Evolutionary conservation across 768 basidiomycete genomes (phyloP).

Genomic region (Lanmaoa pseudosensibilis): DNA sequence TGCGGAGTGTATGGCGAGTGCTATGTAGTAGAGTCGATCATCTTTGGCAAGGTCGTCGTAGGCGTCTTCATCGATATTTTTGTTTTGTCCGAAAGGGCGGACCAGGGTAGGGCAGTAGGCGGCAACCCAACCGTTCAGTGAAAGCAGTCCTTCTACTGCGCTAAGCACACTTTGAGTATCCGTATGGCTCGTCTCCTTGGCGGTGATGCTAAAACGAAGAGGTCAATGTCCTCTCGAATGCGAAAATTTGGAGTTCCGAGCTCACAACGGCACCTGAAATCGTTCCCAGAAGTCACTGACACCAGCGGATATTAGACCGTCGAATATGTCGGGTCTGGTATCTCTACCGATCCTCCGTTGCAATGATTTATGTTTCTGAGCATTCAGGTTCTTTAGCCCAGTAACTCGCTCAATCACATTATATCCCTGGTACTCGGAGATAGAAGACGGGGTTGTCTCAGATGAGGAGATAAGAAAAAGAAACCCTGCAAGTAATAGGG

Average conservation of each 20-base stretch:
- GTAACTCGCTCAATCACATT: slow-evolving; percentile 67
- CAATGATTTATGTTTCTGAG: slow-evolving; percentile 83
- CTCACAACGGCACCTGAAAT: slow-evolving; percentile 90
- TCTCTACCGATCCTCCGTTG: slow-evolving; percentile 90
- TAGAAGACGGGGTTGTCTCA: slow-evolving; percentile 13
- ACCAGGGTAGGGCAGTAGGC: slow-evolving; percentile 90
- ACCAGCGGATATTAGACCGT: slow-evolving; percentile 72
- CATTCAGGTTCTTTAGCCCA: slow-evolving; percentile 73
- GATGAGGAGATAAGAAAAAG: slow-evolving; percentile 25
- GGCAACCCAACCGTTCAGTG: slow-evolving; percentile 97
- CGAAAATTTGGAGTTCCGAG: slow-evolving; percentile 6
- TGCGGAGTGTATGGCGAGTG: slow-evolving; percentile 94
- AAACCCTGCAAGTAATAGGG: slow-evolving; percentile 22
- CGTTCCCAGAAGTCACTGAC: slow-evolving; percentile 87
- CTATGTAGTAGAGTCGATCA: slow-evolving; percentile 89
- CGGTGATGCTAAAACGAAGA: slow-evolving; percentile 60
- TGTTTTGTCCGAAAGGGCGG: slow-evolving; percentile 94
- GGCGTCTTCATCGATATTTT: slow-evolving; percentile 62
- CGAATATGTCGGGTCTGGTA: slow-evolving; percentile 77
- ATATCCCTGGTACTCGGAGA: slow-evolving; percentile 51
- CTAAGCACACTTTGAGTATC: slow-evolving; percentile 88
- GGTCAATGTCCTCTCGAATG: background rate
- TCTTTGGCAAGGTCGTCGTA: slow-evolving; percentile 87
- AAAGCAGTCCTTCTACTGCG: slow-evolving; percentile 91
- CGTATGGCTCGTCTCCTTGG: slow-evolving; percentile 80